Base-by-base conservation (phyloP, 495 filamentous ascomycete genomes). In the Entonaema liquescens region DNA sequence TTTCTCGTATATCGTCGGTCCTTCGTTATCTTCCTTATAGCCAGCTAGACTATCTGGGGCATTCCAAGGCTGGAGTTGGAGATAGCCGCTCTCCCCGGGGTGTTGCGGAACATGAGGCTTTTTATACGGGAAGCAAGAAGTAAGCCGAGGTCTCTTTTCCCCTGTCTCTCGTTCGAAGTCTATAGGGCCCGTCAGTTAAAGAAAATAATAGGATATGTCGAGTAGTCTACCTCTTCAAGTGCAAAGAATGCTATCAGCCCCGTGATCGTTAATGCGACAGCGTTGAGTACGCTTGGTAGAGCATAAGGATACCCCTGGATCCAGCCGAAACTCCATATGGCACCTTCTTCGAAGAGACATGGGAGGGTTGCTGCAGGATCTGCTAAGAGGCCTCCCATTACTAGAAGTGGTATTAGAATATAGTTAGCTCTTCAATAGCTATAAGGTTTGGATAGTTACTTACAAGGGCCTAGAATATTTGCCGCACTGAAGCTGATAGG, bases 401-500 rank as follows among this genome's bases (percentile, higher is more conserved):
- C 82, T 81, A 44, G 13, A 58, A 3, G 2, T 62, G 67, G 15
- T 21, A 31, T 54, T 33, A 62, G n/a, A n/a, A n/a, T n/a, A 25
- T 62, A 17, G 9, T 67, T 17, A 21, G 35, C 19, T 19, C 12
- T 12, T 21, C 9, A 3, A 31, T 9, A 5, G 9, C 35, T 0
- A 4, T 21, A 5, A 12, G 1, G 0, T 19, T 23, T 35, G 31
- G 9, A 17, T 29, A 33, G 26, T 23, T 0, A 33, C 83, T 77
- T 55, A 85, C 84, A 81, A 61, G 86, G 87, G 55, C 89, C 90
- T 70, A 90, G 84, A 35, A 91, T 84, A 15, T 87, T 84, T 0
- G 89, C 90, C 68, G 89, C 80, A 71, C 91, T 92, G 67, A 91
- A 92, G n/a, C 84, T 85, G 77, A 89, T 87, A 1, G 87, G 89